Percentiles rank a stretch among this genome's conserved stretches.
These are phyloP conservation scores for Didymella exigua DNA, from an alignment of 2,329 filamentous ascomycete genomes.

Conservation along the genomic window DNA sequence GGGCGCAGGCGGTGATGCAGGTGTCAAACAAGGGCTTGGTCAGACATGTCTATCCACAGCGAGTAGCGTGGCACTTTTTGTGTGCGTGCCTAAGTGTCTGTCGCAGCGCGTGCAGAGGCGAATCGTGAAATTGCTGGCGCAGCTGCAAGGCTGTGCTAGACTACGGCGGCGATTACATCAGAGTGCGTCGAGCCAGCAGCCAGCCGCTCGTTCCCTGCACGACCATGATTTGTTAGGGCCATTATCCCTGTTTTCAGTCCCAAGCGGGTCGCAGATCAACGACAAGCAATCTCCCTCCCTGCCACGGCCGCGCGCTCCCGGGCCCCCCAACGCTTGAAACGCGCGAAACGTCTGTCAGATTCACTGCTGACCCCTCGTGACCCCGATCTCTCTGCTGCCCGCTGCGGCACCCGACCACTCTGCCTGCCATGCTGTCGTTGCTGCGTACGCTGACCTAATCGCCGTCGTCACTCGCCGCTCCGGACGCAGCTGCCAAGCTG, in stretches of 20 bases:
- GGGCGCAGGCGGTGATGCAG: slow-evolving; percentile 24
- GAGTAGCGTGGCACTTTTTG: slow-evolving; percentile 21
- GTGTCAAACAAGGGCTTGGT: slow-evolving; percentile 16
- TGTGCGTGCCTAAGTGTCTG: neutral
- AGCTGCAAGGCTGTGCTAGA: slow-evolving; percentile 17
- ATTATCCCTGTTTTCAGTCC: slow-evolving; percentile 27
- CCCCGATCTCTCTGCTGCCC: slow-evolving; percentile 1
- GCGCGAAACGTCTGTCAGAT: slow-evolving; percentile 10
- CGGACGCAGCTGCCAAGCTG: slow-evolving; percentile 3
- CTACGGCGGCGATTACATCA: slow-evolving; percentile 17
- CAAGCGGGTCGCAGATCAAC: slow-evolving; percentile 13
- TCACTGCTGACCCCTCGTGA: neutral
- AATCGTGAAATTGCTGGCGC: slow-evolving; percentile 10
- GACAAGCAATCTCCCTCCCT: slow-evolving; percentile 29
- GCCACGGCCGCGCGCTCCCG: slow-evolving; percentile 11
- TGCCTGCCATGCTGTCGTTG: slow-evolving; percentile 22
- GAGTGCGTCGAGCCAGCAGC: slow-evolving; percentile 6
- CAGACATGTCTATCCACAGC: slow-evolving; percentile 23
- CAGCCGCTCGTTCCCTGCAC: slow-evolving; percentile 4
- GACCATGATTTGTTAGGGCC: neutral
- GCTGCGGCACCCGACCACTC: slow-evolving; percentile 4
- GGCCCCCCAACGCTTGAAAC: slow-evolving; percentile 7
- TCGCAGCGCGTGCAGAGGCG: slow-evolving; percentile 13
- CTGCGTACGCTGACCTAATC: slow-evolving; percentile 22
- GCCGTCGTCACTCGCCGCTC: slow-evolving; percentile 19